Evolutionary conservation across 192 early-diverging fungal species (phyloP).

Genomic region (Coemansia sp.): DNA sequence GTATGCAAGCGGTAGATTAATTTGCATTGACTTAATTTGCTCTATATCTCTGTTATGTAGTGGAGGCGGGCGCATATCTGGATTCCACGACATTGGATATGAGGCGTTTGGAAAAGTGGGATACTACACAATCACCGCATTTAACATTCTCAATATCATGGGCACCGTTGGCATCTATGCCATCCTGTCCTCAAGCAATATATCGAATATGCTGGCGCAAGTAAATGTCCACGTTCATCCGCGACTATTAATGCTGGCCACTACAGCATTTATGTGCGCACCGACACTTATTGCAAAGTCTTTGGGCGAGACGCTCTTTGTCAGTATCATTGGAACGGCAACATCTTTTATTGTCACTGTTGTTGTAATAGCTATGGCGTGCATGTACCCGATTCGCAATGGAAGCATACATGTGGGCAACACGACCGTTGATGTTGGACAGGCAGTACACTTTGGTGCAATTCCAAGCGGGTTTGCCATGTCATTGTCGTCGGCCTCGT

Average conservation of each 20-base stretch:
- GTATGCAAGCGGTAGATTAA: neutral
- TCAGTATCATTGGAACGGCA: conserved; percentile 67
- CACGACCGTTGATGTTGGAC: conserved; percentile 16
- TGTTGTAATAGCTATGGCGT: conserved; percentile 58
- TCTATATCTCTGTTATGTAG: conserved; percentile 16
- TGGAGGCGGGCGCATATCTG: conserved; percentile 42
- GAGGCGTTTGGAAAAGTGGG: conserved; percentile 46
- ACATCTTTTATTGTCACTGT: conserved; percentile 67
- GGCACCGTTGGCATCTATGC: conserved; percentile 45
- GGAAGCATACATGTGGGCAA: conserved; percentile 28
- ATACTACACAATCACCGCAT: conserved; percentile 42
- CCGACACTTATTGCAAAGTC: conserved; percentile 70
- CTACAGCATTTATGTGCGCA: conserved; percentile 57
- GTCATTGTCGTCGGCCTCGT: conserved; percentile 67
- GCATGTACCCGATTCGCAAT: conserved; percentile 39
- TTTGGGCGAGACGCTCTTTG: conserved; percentile 71
- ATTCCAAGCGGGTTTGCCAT: conserved; percentile 59
- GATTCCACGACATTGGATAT: conserved; percentile 46
- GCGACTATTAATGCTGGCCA: conserved; percentile 50
- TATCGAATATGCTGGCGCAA: conserved; percentile 31
- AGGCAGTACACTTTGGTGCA: conserved; percentile 21
- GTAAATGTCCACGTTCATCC: conserved; percentile 33
- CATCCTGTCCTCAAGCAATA: conserved; percentile 48
- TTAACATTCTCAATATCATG: conserved; percentile 53
- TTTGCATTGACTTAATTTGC: neutral